These are phyloP conservation scores for Hygrophoropsis aurantiaca DNA, from an alignment of 768 basidiomycete species.

Conservation along the genomic window DNA sequence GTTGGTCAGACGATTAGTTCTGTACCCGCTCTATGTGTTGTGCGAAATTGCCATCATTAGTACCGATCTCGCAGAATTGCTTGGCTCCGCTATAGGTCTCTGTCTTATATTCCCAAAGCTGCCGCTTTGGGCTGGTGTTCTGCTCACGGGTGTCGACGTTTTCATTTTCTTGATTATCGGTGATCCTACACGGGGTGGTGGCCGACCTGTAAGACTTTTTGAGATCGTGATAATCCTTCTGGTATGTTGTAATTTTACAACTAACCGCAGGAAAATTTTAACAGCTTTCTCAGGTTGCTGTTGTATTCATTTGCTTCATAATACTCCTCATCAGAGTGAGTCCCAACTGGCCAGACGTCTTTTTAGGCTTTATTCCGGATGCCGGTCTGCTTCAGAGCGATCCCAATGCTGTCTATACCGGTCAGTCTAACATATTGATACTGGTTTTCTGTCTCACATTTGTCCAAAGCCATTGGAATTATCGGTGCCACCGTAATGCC, in stretches of 20 bases:
- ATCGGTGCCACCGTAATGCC: conserved; percentile 60
- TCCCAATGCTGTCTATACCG: conserved; percentile 34
- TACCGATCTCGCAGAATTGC: conserved; percentile 59
- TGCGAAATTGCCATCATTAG: conserved; percentile 54
- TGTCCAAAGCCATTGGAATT: conserved; percentile 36
- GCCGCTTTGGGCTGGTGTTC: conserved; percentile 48
- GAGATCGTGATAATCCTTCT: conserved; percentile 36
- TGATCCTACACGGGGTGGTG: conserved; percentile 29
- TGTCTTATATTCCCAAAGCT: conserved; percentile 49
- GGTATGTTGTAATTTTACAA: conserved; percentile 19
- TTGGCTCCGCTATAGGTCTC: conserved; percentile 61
- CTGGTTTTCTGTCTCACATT: not conserved
- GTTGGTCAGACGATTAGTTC: conserved; percentile 36
- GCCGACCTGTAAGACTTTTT: conserved; percentile 37
- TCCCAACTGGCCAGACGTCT: conserved; percentile 42
- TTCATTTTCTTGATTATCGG: conserved; percentile 45
- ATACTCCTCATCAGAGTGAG: conserved; percentile 40
- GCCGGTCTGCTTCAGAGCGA: conserved; percentile 34
- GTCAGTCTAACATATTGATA: conserved; percentile 22
- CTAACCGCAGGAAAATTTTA: conserved; percentile 7
- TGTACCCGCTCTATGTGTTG: conserved; percentile 46
- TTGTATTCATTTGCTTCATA: conserved; percentile 32
- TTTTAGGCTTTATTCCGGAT: conserved; percentile 39
- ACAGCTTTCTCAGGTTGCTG: conserved; percentile 19
- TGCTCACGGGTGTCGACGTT: conserved; percentile 50